Percentiles rank a stretch among this genome's conserved stretches.
These are phyloP conservation scores for Exophiala alcalophila DNA, from an alignment of 2,329 filamentous ascomycete species.

Conservation along the genomic window DNA sequence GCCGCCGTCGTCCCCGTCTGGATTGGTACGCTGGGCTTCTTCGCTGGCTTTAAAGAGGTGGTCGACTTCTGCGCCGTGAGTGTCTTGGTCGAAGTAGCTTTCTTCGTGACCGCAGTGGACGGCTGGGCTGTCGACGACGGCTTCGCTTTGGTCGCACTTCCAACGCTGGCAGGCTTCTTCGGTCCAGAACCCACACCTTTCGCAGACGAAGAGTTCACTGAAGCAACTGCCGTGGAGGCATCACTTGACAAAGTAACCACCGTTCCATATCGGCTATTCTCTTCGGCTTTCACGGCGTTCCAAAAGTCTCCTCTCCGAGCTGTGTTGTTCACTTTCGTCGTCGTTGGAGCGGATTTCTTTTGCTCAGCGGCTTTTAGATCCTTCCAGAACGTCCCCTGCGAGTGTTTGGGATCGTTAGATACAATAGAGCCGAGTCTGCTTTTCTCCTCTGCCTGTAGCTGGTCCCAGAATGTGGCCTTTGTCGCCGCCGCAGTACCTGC, in stretches of 20 bases:
- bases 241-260: conserved; percentile 26
- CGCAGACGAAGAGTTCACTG: conserved; percentile 10
- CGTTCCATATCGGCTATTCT: conserved; percentile 25
- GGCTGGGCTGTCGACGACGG: no score
- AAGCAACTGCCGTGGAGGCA: conserved; percentile 24
- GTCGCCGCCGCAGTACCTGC: neutral
- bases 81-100: neutral
- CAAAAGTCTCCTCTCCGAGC: conserved; percentile 22
- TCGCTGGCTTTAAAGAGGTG: no score
- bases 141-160: neutral
- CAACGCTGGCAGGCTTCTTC: no score
- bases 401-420: conserved; percentile 6
- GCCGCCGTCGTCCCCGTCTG: no score
- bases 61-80: neutral
- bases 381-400: conserved; percentile 28
- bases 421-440: conserved; percentile 19
- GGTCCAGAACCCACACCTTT: no score
- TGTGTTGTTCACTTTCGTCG: neutral
- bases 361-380: conserved; percentile 26
- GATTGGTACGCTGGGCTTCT: no score
- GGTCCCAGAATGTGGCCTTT: conserved; percentile 21
- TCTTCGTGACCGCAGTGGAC: neutral
- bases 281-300: conserved; percentile 23
- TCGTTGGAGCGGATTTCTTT: conserved; percentile 8
- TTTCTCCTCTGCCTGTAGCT: conserved; percentile 20